phyloP scores from a whole-genome alignment of 2,329 filamentous ascomycete species.

The Monilinia vaccinii-corymbosi region DNA sequence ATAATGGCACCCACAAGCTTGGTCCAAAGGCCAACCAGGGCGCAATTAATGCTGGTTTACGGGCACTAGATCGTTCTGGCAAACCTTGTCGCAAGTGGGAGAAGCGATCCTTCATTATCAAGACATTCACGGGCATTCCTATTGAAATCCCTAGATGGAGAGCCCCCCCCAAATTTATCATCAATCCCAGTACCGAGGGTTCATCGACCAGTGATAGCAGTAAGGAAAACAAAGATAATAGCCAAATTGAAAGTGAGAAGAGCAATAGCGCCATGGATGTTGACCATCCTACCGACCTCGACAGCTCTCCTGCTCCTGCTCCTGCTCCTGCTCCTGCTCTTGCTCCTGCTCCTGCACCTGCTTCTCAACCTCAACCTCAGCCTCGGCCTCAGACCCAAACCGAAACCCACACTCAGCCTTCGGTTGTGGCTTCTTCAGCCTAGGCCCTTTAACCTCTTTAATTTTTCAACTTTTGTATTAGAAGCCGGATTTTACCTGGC shows the following conservation, averaged over 20 bases:
- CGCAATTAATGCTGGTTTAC: conserved; percentile 92
- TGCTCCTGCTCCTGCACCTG: conserved; percentile 9
- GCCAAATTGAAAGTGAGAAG: conserved; percentile 44
- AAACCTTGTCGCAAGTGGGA: conserved; percentile 90
- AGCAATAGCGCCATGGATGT: conserved; percentile 50
- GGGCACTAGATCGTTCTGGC: conserved; percentile 84
- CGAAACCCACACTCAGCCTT: neutral
- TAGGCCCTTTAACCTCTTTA: conserved; percentile 3
- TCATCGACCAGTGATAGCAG: conserved; percentile 42
- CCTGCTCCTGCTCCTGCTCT: conserved; percentile 34
- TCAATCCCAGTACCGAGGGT: conserved; percentile 37
- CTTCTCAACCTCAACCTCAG: no score
- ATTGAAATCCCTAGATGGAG: conserved; percentile 83
- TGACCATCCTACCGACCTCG: conserved; percentile 41
- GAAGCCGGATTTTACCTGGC: neutral
- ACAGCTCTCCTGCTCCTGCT: conserved; percentile 43
- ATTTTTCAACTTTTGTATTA: conserved; percentile 9
- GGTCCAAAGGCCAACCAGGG: conserved; percentile 95
- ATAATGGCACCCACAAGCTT: conserved; percentile 59
- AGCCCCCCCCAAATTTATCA: conserved; percentile 51
- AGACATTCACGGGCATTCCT: conserved; percentile 81
- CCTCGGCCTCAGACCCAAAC: neutral
- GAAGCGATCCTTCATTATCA: conserved; percentile 72
- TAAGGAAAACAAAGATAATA: conserved; percentile 58
- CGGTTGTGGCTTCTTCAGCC: conserved; percentile 6